Percentiles rank a stretch among this genome's conserved stretches.
Evolutionary conservation across 495 filamentous ascomycete genomes (phyloP).

Genomic region (Hypoxylon fuscum): DNA sequence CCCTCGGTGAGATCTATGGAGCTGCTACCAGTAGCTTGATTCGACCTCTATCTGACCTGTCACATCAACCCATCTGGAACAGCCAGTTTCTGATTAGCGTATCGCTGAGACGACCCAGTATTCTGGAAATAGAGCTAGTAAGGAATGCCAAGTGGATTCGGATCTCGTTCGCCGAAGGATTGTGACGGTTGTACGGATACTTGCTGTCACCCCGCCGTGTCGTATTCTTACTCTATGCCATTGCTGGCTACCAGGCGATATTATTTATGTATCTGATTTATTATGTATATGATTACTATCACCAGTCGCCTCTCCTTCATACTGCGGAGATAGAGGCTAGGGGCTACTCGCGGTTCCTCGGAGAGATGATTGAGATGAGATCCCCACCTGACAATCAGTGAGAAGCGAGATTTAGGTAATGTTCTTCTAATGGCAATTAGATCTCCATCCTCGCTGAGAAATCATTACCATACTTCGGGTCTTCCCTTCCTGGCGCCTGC

Average conservation of each 20-base stretch:
- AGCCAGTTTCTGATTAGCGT: slow-evolving; percentile 31
- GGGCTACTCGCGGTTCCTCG: slow-evolving; percentile 3
- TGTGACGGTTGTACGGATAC: slow-evolving; percentile 13
- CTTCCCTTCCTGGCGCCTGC: slow-evolving; percentile 19
- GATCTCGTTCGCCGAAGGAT: slow-evolving; percentile 30
- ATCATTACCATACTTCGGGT: slow-evolving; percentile 12
- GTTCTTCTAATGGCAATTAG: slow-evolving; percentile 10
- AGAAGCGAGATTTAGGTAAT: slow-evolving; percentile 28
- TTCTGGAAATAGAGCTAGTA: slow-evolving; percentile 41
- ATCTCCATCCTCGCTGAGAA: slow-evolving; percentile 16
- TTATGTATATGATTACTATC: slow-evolving; percentile 5
- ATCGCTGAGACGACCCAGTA: slow-evolving; percentile 36
- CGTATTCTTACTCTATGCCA: no score
- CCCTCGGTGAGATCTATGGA: slow-evolving; percentile 33
- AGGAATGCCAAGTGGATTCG: slow-evolving; percentile 34
- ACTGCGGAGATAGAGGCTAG: background rate
- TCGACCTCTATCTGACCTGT: slow-evolving; percentile 30
- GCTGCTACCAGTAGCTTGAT: slow-evolving; percentile 25
- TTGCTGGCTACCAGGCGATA: no score
- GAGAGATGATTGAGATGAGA: slow-evolving; percentile 21
- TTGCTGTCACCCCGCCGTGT: background rate
- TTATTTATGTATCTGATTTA: background rate
- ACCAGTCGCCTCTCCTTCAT: slow-evolving; percentile 8
- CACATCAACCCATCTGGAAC: slow-evolving; percentile 29
- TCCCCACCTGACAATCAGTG: slow-evolving; percentile 22